Evolutionary conservation across 495 filamentous ascomycete species (phyloP).

Genomic region (Cercophora samala): DNA sequence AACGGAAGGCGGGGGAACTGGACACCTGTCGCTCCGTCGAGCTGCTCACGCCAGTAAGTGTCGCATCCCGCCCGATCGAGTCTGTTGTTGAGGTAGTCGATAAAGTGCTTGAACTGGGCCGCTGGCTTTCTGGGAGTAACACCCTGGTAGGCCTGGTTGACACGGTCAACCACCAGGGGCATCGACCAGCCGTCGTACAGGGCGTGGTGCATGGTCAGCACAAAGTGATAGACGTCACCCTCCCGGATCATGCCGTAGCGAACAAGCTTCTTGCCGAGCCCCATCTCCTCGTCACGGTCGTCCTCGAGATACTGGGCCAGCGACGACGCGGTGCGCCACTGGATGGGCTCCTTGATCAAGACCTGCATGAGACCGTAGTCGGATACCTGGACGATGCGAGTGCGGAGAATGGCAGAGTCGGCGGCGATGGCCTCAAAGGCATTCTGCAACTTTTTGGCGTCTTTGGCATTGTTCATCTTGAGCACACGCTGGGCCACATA

Average conservation of each 20-base stretch:
- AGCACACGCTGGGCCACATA: slow-evolving; percentile 54
- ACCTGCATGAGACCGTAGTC: slow-evolving; percentile 50
- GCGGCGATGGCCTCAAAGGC: slow-evolving; percentile 53
- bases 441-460: slow-evolving; percentile 41
- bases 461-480: slow-evolving; percentile 39
- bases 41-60: slow-evolving; percentile 18
- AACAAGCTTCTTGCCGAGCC: slow-evolving; percentile 22
- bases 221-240: slow-evolving; percentile 12
- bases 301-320: slow-evolving; percentile 48
- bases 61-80: slow-evolving; percentile 6
- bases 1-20: slow-evolving; percentile 28
- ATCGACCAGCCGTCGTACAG: slow-evolving; percentile 65
- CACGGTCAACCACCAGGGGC: slow-evolving; percentile 29
- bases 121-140: background rate
- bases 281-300: slow-evolving; percentile 21
- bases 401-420: slow-evolving; percentile 53
- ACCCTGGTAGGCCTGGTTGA: slow-evolving; percentile 12
- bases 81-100: slow-evolving; percentile 36
- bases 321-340: slow-evolving; percentile 38
- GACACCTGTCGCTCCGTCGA: slow-evolving; percentile 15
- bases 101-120: slow-evolving; percentile 31
- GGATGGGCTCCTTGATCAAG: slow-evolving; percentile 36
- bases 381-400: slow-evolving; percentile 54
- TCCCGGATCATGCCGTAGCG: slow-evolving; percentile 26
- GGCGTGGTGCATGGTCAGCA: slow-evolving; percentile 57